Base-by-base conservation (phyloP, 2,329 filamentous ascomycete species). In the Penicillium sp. region DNA sequence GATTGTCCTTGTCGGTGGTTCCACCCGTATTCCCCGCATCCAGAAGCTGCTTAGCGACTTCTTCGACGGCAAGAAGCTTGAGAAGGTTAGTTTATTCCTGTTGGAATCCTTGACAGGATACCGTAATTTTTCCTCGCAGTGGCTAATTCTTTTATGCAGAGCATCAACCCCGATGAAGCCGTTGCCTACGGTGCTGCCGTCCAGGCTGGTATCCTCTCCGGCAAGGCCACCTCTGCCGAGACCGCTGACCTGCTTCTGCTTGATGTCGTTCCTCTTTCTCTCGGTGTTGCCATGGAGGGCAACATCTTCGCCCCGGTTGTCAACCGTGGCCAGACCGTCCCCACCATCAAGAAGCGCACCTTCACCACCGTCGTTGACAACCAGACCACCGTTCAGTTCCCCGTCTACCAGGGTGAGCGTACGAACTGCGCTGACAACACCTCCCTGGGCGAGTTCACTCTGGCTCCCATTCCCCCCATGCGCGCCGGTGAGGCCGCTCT, bases 11-110 rank as follows among this genome's bases (percentile, higher is more conserved):
- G 93, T 98, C 70, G 93, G 93, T 84, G 93, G 93, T 66, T 96
- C 91, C 58, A 98, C 93, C 69, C 93, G 93, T 89, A 98, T 98
- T 66, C 93, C 93, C 70, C 85, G 86, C 74, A 95, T 98, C 75
- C 93, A 98, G 86, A 97, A 97, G 84, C 87, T 98, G 62, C 86
- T 98, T 63, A 91, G 86, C 79, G 93, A 98, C 78, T 96, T 91
- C 84, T 98, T 98, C 80, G 88, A 95, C 74, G 91, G 91, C 78
- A 98, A 98, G 89, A 96, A 98, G 87, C 89, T 96, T 63, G 92
- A 97, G 84, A 97, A 96, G 83, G 71, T 73, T 52, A 60, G 58
- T 18, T 49, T 32, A 6, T 42, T 2, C 23, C 7, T 20, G 15
- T 27, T 27, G 5, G n/a, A 15, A 15, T 3, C 24, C 24, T 12